Conservation (phyloP, 768 basidiomycete genomes). For the Suillus cothurnatus region DNA sequence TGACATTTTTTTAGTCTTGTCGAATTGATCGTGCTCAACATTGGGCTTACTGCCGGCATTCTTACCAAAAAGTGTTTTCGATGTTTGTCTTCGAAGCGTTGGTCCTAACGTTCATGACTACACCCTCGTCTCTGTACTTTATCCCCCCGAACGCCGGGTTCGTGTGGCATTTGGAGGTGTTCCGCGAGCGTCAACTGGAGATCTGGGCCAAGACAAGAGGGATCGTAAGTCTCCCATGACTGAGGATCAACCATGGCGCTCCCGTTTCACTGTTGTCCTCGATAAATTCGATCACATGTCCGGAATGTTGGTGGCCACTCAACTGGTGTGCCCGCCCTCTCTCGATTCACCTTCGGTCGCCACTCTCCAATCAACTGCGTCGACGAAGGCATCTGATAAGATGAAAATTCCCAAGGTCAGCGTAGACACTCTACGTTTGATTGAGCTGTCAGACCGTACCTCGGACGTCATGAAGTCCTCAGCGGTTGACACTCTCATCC, state of each 20-base stretch:
- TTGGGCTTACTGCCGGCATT: slow-evolving; percentile 81
- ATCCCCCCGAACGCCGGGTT: slow-evolving; percentile 62
- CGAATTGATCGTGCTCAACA: slow-evolving; percentile 95
- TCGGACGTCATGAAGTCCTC: slow-evolving; percentile 85
- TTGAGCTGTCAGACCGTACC: slow-evolving; percentile 88
- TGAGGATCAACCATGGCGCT: slow-evolving; percentile 20
- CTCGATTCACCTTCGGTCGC: slow-evolving; percentile 1
- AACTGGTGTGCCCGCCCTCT: slow-evolving; percentile 62
- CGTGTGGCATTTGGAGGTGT: slow-evolving; percentile 47
- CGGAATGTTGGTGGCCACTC: slow-evolving; percentile 86
- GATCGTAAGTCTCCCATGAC: not conserved
- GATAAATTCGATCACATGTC: slow-evolving; percentile 90
- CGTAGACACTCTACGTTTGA: slow-evolving; percentile 81
- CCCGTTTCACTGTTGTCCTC: slow-evolving; percentile 80
- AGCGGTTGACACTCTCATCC: slow-evolving; percentile 68
- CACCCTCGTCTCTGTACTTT: slow-evolving; percentile 72
- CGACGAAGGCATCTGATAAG: slow-evolving; percentile 8
- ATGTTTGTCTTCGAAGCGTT: slow-evolving; percentile 94
- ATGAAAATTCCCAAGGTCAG: slow-evolving; percentile 19
- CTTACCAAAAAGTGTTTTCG: slow-evolving; percentile 82
- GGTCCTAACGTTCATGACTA: slow-evolving; percentile 85
- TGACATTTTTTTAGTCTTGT: slow-evolving; percentile 57
- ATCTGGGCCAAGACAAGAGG: not conserved
- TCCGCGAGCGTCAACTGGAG: not conserved
- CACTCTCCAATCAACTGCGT: not conserved